Conservation (phyloP, 2,329 filamentous ascomycete genomes). For the Microsporum audouinii region DNA sequence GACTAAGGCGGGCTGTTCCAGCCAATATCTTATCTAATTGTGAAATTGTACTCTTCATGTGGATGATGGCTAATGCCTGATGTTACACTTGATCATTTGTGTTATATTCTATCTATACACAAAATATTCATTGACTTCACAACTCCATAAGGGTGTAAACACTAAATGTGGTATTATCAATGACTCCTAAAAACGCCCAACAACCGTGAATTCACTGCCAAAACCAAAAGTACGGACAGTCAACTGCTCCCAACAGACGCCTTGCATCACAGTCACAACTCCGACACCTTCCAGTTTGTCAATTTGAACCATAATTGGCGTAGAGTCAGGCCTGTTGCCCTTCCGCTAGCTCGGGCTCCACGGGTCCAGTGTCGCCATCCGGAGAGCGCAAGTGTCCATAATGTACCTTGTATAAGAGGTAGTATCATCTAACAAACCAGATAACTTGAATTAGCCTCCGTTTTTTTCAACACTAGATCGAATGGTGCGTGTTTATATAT, state of each 20-base stretch:
- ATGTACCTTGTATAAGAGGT: slow-evolving; percentile 72
- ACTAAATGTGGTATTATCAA: neutral
- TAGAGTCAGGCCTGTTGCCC: slow-evolving; percentile 61
- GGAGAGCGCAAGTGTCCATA: slow-evolving; percentile 75
- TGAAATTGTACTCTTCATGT: neutral
- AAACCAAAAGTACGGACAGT: neutral
- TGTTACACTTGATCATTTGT: neutral
- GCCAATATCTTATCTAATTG: neutral
- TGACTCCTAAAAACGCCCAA: neutral
- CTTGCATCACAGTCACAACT: slow-evolving; percentile 5
- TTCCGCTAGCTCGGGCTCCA: slow-evolving; percentile 63
- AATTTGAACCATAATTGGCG: slow-evolving; percentile 91
- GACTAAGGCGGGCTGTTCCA: neutral
- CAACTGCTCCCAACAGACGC: neutral
- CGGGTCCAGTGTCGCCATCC: slow-evolving; percentile 90
- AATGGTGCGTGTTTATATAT: slow-evolving; percentile 14
- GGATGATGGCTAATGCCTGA: neutral
- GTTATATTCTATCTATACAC: neutral
- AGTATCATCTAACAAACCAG: slow-evolving; percentile 54
- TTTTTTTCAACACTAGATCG: too few relatives aligned
- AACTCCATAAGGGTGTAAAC: neutral
- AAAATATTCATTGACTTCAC: neutral
- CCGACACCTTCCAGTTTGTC: slow-evolving; percentile 74
- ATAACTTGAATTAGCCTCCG: neutral
- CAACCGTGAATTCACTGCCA: neutral